A percentile compares a stretch with the other conserved stretches of the same genome.
These are phyloP conservation scores for Fusarium sp. DNA, from an alignment of 2,329 filamentous ascomycete species.

Conservation along the genomic window DNA sequence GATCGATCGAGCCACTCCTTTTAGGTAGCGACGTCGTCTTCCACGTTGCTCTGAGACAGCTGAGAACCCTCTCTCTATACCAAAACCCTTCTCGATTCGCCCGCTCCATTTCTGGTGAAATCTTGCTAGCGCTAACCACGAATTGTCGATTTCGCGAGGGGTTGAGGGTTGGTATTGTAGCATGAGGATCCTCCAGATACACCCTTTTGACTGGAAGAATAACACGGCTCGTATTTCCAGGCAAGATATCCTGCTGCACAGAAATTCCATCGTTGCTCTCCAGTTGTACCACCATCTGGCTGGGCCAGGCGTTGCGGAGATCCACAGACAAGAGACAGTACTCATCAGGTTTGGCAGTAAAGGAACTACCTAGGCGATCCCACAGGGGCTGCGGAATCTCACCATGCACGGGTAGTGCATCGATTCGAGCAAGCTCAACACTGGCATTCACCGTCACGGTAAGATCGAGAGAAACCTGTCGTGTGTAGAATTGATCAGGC, in stretches of 20 bases:
- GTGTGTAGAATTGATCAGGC: conserved; percentile 80
- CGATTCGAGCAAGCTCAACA: conserved; percentile 81
- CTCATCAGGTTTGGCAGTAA: conserved; percentile 60
- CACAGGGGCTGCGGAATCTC: conserved; percentile 71
- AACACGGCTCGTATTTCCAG: conserved; percentile 76
- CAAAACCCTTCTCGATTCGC: conserved; percentile 86
- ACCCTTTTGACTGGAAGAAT: conserved; percentile 80
- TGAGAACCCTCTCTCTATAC: conserved; percentile 85
- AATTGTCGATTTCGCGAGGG: conserved; percentile 89
- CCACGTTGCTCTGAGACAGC: conserved; percentile 77
- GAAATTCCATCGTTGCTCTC: conserved; percentile 59
- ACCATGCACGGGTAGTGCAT: conserved; percentile 77
- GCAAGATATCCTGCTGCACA: conserved; percentile 67
- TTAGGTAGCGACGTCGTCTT: conserved; percentile 60
- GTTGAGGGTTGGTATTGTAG: conserved; percentile 81
- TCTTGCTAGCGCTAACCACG: conserved; percentile 82
- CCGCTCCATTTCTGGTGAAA: conserved; percentile 81
- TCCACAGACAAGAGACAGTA: conserved; percentile 85
- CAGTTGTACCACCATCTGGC: conserved; percentile 74
- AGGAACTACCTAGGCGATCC: conserved; percentile 53
- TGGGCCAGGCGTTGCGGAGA: conserved; percentile 90
- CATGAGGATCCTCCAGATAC: conserved; percentile 79
- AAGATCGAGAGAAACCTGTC: conserved; percentile 82
- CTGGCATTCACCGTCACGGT: conserved; percentile 93
- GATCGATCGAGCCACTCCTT: conserved; percentile 75